Conservation (phyloP, 1,284 basidiomycete species). For the Microbotryomycetes sp. region DNA sequence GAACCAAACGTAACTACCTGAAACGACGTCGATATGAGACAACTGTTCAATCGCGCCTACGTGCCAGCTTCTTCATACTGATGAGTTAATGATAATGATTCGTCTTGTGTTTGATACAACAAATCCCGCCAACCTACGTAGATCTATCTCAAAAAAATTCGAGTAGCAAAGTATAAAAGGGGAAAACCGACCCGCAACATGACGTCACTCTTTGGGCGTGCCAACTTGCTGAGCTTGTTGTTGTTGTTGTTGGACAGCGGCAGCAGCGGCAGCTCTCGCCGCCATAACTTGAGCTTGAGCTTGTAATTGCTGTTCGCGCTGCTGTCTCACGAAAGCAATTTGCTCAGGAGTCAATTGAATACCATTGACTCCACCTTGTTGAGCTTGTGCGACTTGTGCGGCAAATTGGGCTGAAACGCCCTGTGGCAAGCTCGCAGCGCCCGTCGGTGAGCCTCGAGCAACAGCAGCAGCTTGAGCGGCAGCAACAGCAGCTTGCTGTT, state of each 20-base stretch:
- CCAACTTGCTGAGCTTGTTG: neutral
- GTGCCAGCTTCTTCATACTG: too few relatives aligned
- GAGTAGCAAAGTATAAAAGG: too few relatives aligned
- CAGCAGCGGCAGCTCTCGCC: neutral
- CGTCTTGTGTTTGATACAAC: too few relatives aligned
- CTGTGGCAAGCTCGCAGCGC: neutral
- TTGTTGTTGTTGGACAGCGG: neutral
- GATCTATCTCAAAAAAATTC: too few relatives aligned
- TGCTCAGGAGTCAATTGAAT: constrained; percentile 4
- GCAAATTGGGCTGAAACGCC: neutral
- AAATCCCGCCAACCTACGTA: too few relatives aligned
- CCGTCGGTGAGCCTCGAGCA: neutral
- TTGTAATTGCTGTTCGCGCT: neutral
- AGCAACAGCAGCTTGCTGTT: constrained; percentile 2
- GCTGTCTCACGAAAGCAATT: neutral
- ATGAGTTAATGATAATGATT: too few relatives aligned
- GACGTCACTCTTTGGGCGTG: too few relatives aligned
- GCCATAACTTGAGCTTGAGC: neutral
- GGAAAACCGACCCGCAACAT: too few relatives aligned
- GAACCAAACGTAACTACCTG: neutral
- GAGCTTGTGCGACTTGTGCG: constrained; percentile 2
- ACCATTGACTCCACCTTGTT: neutral
- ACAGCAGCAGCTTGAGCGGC: constrained; percentile 15
- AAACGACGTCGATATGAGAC: neutral
- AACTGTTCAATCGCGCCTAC: too few relatives aligned